Evolutionary conservation across 2,329 filamentous ascomycete species (phyloP), one percentile per base, ranked within the genome.

Genomic region (Fusarium bactridioides): DNA sequence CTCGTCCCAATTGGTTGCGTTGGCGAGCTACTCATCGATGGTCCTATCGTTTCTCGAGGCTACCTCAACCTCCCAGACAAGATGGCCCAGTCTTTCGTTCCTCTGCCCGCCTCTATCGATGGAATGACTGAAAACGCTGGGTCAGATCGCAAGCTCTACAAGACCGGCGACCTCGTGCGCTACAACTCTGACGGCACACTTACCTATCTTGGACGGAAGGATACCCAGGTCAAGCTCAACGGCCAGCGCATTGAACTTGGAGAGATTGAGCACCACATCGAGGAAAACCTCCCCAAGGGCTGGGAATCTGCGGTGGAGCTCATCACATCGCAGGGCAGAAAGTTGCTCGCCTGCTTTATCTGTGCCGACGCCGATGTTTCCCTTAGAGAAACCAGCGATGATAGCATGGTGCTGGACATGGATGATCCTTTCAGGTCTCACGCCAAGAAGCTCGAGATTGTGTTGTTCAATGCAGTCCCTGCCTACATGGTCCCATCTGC

Each of bases 161-260:
- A 83, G 51, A 87, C 86, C 1, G 86, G 86, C 4, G 86, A 88
- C 65, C 76, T 88, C 7, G 86, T 80, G 5, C 78, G 78, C 38
- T 86, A 85, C 33, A 78, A 83, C 33, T 75, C 78, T 0, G 82
- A 86, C 48, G 83, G 84, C 2, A 78, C 77, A 5, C 75, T 88
- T 9, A 75, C 81, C 0, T 87, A 84, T 48, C 69, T 87, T 27
- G 88, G 87, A 25, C 81, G 89, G 6, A 88, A 88, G 64, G 88
- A 91, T 69, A 83, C 83, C 0, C 88, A 91, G 74, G 83, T 90
- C 40, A 91, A 91, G 78, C 79, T 91, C 9, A 83, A 85, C 19
- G 91, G 90, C 10, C 89, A 86, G 66, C 80, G 88, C 38, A 82
- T 89, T 44, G 90, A 88, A 77, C 81, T 88, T 16, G 77, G 70